Evolutionary conservation across 2,329 filamentous ascomycete species (phyloP).

Genomic region (Pseudogymnoascus sp.): DNA sequence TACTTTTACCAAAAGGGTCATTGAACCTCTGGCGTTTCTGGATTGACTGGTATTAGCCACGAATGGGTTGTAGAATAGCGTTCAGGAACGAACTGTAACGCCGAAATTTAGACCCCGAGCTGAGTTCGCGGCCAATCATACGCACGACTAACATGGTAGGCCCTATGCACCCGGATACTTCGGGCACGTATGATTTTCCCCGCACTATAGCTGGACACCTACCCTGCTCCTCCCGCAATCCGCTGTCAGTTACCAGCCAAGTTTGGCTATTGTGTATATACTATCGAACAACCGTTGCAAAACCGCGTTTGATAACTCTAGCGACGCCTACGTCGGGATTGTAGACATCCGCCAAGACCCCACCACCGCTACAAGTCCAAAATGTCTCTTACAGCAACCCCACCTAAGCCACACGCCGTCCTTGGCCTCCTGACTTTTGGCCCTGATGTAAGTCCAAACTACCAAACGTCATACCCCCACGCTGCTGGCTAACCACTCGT

Average conservation of each 20-base stretch:
- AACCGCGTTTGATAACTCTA: background rate
- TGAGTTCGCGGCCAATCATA: too few relatives aligned
- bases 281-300: background rate
- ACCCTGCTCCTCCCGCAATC: background rate
- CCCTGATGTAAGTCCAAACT: conserved; percentile 40
- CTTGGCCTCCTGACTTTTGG: conserved; percentile 84
- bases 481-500: conserved; percentile 7
- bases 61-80: too few relatives aligned
- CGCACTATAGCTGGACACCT: background rate
- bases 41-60: too few relatives aligned
- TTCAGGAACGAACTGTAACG: too few relatives aligned
- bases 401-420: conserved; percentile 58
- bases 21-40: too few relatives aligned
- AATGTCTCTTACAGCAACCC: conserved; percentile 23
- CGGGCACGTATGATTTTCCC: background rate
- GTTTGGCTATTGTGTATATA: background rate
- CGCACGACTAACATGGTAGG: background rate
- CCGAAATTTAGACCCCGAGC: too few relatives aligned
- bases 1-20: too few relatives aligned
- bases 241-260: background rate
- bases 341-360: background rate
- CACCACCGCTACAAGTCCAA: conserved; percentile 6
- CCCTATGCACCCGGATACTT: background rate
- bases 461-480: conserved; percentile 11
- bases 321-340: background rate